phyloP scores from a whole-genome alignment of 495 filamentous ascomycete genomes.

The Halenospora varia region DNA sequence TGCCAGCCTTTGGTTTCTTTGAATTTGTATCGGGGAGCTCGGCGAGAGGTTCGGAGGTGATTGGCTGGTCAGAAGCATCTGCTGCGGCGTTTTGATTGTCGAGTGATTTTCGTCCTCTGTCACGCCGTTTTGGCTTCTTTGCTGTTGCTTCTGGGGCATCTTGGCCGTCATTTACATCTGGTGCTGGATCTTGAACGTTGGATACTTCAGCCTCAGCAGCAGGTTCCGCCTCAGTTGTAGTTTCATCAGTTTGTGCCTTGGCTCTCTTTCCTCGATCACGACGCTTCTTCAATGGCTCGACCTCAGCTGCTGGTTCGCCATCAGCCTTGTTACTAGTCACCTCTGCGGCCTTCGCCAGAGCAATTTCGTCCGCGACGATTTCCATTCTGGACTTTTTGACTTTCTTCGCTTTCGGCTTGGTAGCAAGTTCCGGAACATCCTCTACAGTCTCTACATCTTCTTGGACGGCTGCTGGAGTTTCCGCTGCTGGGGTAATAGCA shows the following conservation, averaged over 20 bases:
- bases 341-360: too few relatives aligned
- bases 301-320: too few relatives aligned
- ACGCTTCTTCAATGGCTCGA: neutral
- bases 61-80: neutral
- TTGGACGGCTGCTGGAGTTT: neutral
- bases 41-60: slow-evolving; percentile 2
- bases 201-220: neutral
- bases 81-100: neutral
- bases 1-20: neutral
- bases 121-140: neutral
- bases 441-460: neutral
- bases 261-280: neutral
- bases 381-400: neutral
- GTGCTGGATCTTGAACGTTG: too few relatives aligned
- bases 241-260: neutral
- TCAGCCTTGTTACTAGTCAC: too few relatives aligned
- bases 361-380: neutral
- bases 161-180: too few relatives aligned
- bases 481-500: neutral
- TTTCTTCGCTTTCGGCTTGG: neutral
- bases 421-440: neutral
- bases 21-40: slow-evolving; percentile 9
- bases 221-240: neutral
- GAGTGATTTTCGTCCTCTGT: slow-evolving; percentile 2
- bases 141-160: too few relatives aligned